A percentile compares a stretch with the other conserved stretches of the same genome.
These are phyloP conservation scores for Syzygium grande DNA, from an alignment of 345 rosid species.

Conservation along the genomic window DNA sequence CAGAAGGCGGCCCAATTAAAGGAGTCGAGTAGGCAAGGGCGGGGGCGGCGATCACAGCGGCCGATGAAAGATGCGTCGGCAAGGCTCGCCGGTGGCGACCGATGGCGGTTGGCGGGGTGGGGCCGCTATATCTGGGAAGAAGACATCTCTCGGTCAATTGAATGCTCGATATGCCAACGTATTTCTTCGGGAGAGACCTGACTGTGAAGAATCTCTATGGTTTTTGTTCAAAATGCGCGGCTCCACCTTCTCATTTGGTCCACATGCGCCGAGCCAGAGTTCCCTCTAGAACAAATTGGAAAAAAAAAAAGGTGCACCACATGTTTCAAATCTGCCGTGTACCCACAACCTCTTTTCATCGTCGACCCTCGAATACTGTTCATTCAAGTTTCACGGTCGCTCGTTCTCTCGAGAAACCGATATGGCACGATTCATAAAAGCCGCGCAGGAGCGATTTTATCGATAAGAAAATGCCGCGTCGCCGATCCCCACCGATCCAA, in stretches of 20 bases:
- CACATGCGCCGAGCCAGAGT: neutral
- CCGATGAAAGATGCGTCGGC: neutral
- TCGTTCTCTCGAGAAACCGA: neutral
- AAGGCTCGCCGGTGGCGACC: neutral
- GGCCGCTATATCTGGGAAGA: neutral
- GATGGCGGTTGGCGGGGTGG: neutral
- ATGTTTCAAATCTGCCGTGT: neutral
- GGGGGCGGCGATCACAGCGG: neutral
- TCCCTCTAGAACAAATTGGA: too few species aligned
- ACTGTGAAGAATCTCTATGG: neutral
- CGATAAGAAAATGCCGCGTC: accelerated
- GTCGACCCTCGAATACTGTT: too few species aligned
- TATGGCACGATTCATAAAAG: accelerated
- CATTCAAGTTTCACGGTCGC: too few species aligned
- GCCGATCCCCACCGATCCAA: neutral
- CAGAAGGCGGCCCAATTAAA: neutral
- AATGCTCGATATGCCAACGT: neutral
- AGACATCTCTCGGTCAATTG: neutral
- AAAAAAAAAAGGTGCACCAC: neutral
- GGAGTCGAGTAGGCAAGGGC: neutral
- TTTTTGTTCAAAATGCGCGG: neutral
- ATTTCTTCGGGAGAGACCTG: neutral
- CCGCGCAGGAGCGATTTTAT: accelerated
- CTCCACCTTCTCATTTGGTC: neutral
- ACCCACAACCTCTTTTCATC: neutral